Evolutionary conservation across 805 yeast species (phyloP).

Genomic region (Candida sonorensis): DNA sequence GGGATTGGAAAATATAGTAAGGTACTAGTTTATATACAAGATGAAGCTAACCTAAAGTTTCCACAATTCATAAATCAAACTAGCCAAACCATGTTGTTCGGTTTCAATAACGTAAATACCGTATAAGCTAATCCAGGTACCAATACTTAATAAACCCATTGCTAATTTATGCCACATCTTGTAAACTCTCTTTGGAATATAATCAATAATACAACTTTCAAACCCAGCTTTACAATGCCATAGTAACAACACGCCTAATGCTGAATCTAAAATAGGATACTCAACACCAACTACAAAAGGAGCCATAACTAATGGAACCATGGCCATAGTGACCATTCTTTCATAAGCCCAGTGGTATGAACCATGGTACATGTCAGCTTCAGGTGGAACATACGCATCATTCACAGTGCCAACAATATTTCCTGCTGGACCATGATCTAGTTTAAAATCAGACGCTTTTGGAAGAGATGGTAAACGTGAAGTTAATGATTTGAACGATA

Average conservation of each 20-base stretch:
- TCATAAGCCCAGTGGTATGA: slow-evolving; percentile 94
- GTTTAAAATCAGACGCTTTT: slow-evolving; percentile 31
- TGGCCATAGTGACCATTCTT: slow-evolving; percentile 56
- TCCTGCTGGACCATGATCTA: slow-evolving; percentile 82
- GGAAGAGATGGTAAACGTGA: slow-evolving; percentile 15
- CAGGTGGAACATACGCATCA: slow-evolving; percentile 74
- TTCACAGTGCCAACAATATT: slow-evolving; percentile 88
- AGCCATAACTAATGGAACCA: slow-evolving; percentile 69
- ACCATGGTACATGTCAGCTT: slow-evolving; percentile 61
- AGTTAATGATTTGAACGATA: slow-evolving; percentile 19
- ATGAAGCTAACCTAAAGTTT: slow-evolving; percentile 23
- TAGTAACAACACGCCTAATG: slow-evolving; percentile 57
- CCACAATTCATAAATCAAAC: slow-evolving; percentile 62
- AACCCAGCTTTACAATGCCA: slow-evolving; percentile 83
- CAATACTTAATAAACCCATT: slow-evolving; percentile 59
- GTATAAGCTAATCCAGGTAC: slow-evolving; percentile 61
- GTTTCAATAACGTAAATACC: slow-evolving; percentile 84
- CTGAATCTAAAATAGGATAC: slow-evolving; percentile 65
- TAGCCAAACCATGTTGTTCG: slow-evolving; percentile 70
- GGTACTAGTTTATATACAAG: not conserved
- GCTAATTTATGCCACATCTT: slow-evolving; percentile 72
- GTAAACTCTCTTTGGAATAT: slow-evolving; percentile 81
- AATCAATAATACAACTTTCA: slow-evolving; percentile 87
- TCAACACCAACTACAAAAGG: slow-evolving; percentile 76
- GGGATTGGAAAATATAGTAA: too few species aligned